Evolutionary conservation across 768 basidiomycete species (phyloP).

Genomic region (Hysterangium stoloniferum): DNA sequence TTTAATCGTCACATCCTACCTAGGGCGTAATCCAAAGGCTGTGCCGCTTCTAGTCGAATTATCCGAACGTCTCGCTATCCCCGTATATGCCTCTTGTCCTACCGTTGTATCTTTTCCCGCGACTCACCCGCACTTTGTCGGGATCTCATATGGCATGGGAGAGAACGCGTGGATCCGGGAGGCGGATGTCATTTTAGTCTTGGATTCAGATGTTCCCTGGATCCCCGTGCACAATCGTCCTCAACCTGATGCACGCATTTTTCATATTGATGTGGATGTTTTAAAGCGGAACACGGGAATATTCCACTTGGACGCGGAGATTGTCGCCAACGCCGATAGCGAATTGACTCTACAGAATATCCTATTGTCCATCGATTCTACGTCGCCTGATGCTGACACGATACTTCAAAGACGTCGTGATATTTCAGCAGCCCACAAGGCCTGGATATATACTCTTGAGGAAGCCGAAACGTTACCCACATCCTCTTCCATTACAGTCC

Average conservation of each 20-base stretch:
- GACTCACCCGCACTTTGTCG: conserved; percentile 47
- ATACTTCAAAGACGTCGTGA: conserved; percentile 17
- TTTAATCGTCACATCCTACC: conserved; percentile 56
- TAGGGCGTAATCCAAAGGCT: conserved; percentile 47
- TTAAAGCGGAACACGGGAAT: conserved; percentile 44
- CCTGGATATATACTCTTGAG: conserved; percentile 20
- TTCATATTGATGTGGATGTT: conserved; percentile 57
- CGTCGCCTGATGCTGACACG: neutral
- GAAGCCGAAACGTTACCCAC: conserved; percentile 25
- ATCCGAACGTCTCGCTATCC: conserved; percentile 45
- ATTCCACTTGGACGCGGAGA: conserved; percentile 46
- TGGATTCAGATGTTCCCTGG: conserved; percentile 67
- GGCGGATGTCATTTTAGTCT: conserved; percentile 55
- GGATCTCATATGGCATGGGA: conserved; percentile 41
- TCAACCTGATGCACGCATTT: conserved; percentile 37
- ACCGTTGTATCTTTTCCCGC: conserved; percentile 46
- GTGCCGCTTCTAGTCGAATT: conserved; percentile 39
- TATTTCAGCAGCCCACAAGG: conserved; percentile 10
- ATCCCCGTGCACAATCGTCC: conserved; percentile 42
- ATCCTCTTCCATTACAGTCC: conserved; percentile 26
- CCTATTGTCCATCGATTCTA: conserved; percentile 22
- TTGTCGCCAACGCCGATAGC: conserved; percentile 52
- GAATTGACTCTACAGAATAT: conserved; percentile 46
- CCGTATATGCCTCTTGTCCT: conserved; percentile 45
- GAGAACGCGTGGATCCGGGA: conserved; percentile 40